phyloP scores from a whole-genome alignment of 2,329 filamentous ascomycete genomes.

The Phyllosticta capitalensis region DNA sequence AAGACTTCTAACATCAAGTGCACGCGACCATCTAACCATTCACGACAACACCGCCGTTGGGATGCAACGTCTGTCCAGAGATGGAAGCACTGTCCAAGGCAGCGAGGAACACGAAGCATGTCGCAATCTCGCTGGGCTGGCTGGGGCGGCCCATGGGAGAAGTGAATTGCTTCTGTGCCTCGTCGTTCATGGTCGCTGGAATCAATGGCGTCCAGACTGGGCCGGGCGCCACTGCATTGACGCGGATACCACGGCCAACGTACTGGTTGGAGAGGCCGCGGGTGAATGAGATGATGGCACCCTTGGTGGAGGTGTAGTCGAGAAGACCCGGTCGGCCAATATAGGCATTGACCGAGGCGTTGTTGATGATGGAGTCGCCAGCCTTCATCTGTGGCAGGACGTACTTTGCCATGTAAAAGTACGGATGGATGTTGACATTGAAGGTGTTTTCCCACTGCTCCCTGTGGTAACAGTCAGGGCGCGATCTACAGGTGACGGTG shows the following conservation, averaged over 20 bases:
- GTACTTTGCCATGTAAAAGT: slow-evolving; percentile 75
- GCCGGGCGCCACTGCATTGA: slow-evolving; percentile 68
- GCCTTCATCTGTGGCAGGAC: slow-evolving; percentile 61
- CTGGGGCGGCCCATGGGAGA: slow-evolving; percentile 67
- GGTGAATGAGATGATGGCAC: slow-evolving; percentile 71
- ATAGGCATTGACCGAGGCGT: slow-evolving; percentile 75
- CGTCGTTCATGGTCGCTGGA: slow-evolving; percentile 59
- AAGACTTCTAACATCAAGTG: background rate
- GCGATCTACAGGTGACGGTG: background rate
- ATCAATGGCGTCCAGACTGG: slow-evolving; percentile 42
- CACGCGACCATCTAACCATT: slow-evolving; percentile 19
- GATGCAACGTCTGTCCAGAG: slow-evolving; percentile 61
- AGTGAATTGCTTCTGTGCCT: slow-evolving; percentile 62
- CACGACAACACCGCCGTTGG: slow-evolving; percentile 38
- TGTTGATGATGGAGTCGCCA: slow-evolving; percentile 77
- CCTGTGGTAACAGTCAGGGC: slow-evolving; percentile 28
- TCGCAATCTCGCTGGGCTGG: slow-evolving; percentile 74
- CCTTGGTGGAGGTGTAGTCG: slow-evolving; percentile 74
- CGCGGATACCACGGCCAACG: slow-evolving; percentile 60
- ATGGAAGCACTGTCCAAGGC: slow-evolving; percentile 64
- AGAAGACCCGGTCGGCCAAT: slow-evolving; percentile 70
- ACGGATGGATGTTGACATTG: slow-evolving; percentile 72
- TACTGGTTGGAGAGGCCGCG: slow-evolving; percentile 69
- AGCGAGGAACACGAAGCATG: slow-evolving; percentile 73
- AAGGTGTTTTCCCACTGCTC: slow-evolving; percentile 76